Evolutionary conservation across 1,139 yeast species (phyloP).

Genomic region (Kodamaea suecica): DNA sequence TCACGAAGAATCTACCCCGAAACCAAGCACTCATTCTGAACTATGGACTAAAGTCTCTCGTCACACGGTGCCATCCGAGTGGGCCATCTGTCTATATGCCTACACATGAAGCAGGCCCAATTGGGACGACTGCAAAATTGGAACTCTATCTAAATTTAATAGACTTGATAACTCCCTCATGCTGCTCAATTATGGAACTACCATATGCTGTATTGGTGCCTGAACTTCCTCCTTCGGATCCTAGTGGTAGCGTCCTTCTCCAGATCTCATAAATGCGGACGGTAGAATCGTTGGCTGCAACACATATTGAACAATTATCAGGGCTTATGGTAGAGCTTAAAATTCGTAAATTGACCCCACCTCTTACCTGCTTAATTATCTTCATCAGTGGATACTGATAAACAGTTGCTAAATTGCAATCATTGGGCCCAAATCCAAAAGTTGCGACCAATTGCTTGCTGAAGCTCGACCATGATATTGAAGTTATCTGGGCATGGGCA

Average conservation of each 20-base stretch:
- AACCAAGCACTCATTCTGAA: too few species aligned
- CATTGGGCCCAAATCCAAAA: constrained; percentile 80
- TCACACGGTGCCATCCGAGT: too few species aligned
- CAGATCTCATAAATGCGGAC: constrained; percentile 71
- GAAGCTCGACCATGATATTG: constrained; percentile 69
- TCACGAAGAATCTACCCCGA: too few species aligned
- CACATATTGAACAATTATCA: constrained; percentile 56
- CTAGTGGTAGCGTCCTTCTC: constrained; percentile 27
- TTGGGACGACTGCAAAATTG: not conserved
- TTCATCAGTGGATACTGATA: constrained; percentile 67
- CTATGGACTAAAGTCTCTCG: too few species aligned
- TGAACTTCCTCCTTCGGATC: not conserved
- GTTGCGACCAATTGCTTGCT: constrained; percentile 69
- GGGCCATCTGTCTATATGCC: too few species aligned
- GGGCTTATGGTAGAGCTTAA: constrained; percentile 68
- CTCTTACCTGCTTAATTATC: constrained; percentile 48
- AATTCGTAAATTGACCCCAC: constrained; percentile 53
- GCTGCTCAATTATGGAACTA: constrained; percentile 55
- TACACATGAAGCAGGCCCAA: too few species aligned
- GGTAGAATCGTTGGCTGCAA: constrained; percentile 75
- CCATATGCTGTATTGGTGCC: constrained; percentile 37
- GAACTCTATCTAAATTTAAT: not conserved
- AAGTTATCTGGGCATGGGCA: constrained; percentile 74
- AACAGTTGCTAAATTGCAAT: constrained; percentile 21
- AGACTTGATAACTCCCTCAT: constrained; percentile 47